A percentile compares a stretch with the other conserved stretches of the same genome.
phyloP scores from a whole-genome alignment of 176 grass and related monocot genomes.

The Olyra latifolia region DNA sequence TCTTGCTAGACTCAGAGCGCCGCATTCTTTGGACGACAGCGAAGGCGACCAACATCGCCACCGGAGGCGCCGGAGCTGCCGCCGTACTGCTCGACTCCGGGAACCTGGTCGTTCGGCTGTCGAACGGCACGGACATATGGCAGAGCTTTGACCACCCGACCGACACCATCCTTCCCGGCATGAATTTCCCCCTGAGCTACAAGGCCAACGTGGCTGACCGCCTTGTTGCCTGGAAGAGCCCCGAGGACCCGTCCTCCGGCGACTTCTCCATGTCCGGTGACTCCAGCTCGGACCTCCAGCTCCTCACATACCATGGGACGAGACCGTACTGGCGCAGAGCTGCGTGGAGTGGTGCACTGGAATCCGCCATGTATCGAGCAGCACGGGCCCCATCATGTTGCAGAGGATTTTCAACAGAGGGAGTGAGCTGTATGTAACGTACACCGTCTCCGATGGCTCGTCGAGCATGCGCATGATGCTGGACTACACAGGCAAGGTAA shows the following conservation, averaged over 20 bases:
- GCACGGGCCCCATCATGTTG: neutral
- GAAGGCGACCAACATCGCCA: neutral
- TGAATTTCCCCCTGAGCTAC: neutral
- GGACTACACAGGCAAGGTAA: neutral
- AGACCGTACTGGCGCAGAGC: too few species aligned
- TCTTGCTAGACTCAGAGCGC: neutral
- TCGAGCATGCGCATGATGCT: neutral
- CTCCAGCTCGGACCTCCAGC: too few species aligned
- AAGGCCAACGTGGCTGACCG: neutral
- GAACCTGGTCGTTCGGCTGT: constrained; percentile 23
- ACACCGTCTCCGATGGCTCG: constrained; percentile 4
- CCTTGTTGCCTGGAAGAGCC: too few species aligned
- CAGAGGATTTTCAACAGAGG: neutral
- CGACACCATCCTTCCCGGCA: constrained; percentile 32
- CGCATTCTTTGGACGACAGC: constrained; percentile 22
- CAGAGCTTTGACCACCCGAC: constrained; percentile 48
- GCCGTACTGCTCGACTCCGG: constrained; percentile 11
- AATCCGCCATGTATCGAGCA: too few species aligned
- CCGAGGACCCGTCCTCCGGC: too few species aligned
- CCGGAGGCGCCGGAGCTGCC: neutral
- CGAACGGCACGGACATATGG: neutral
- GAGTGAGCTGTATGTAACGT: neutral
- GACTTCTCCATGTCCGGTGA: too few species aligned
- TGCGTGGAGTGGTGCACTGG: too few species aligned
- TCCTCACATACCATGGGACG: too few species aligned